Evolutionary conservation across 2,329 filamentous ascomycete genomes (phyloP).

Genomic region (Cladobotryum mycophilum): DNA sequence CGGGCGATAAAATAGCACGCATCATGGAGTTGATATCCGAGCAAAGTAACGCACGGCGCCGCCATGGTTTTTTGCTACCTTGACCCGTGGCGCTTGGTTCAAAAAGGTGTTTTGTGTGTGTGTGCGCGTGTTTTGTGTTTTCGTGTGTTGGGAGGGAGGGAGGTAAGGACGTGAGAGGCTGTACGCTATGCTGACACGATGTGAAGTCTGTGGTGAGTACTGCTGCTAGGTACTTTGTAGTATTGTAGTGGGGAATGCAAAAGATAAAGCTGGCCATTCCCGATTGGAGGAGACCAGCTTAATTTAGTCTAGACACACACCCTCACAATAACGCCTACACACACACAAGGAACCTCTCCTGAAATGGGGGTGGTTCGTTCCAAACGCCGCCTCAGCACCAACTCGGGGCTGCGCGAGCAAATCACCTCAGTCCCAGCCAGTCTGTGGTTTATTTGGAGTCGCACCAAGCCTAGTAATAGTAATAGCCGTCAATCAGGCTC

Average conservation of each 20-base stretch:
- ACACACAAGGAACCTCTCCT: too few species aligned
- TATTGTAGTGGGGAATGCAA: too few species aligned
- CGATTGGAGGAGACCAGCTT: not conserved
- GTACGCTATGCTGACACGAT: not conserved
- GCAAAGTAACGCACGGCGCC: too few species aligned
- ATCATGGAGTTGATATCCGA: not conserved
- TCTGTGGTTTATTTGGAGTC: constrained; percentile 3
- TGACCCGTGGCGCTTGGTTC: too few species aligned
- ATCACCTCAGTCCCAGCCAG: too few species aligned
- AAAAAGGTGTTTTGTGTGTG: not conserved
- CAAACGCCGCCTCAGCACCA: too few species aligned
- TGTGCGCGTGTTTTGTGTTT: not conserved
- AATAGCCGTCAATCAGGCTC: not conserved
- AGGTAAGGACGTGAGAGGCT: not conserved
- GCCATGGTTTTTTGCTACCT: too few species aligned
- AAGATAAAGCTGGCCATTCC: not conserved
- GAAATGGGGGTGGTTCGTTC: not conserved
- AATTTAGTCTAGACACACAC: too few species aligned
- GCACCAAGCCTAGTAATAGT: constrained; percentile 3
- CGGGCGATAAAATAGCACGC: not conserved
- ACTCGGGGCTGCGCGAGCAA: not conserved
- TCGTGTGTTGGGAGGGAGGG: too few species aligned
- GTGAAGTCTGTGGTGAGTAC: too few species aligned
- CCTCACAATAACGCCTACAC: too few species aligned
- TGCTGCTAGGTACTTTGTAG: too few species aligned